These are phyloP conservation scores for Theobroma cacao DNA, from an alignment of 345 rosid genomes.

Conservation along the genomic window DNA sequence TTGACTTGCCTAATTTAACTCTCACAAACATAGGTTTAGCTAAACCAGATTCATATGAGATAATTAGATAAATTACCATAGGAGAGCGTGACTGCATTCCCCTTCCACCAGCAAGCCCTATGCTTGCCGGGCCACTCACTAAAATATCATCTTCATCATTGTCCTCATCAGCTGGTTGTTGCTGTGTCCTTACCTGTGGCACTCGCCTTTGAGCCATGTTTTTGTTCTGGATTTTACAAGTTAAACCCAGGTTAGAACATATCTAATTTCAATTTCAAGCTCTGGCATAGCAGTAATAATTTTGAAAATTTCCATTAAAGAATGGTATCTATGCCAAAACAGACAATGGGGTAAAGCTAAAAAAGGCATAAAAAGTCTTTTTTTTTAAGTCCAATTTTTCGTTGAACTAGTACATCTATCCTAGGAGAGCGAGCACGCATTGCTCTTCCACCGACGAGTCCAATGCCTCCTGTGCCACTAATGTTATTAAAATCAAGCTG, in stretches of 20 bases:
- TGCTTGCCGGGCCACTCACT: conserved; percentile 32
- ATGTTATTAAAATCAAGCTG: conserved; percentile 34
- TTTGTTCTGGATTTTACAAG: conserved; percentile 38
- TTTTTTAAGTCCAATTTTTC: not conserved
- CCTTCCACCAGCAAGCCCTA: conserved; percentile 56
- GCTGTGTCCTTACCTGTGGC: conserved; percentile 19
- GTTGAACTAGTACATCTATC: conserved; percentile 33
- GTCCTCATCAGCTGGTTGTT: conserved; percentile 34
- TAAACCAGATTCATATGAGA: not conserved
- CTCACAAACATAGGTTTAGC: not conserved
- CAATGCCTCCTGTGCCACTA: conserved; percentile 41
- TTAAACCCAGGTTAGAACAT: not conserved
- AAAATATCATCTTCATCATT: conserved; percentile 32
- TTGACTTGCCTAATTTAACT: not conserved
- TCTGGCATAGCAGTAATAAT: not conserved
- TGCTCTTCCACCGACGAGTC: conserved; percentile 56
- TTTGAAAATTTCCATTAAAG: not conserved
- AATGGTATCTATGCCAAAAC: not conserved
- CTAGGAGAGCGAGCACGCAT: conserved; percentile 49
- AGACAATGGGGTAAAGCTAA: not conserved
- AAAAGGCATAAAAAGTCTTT: not conserved
- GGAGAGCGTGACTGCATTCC: conserved; percentile 42
- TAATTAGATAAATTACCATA: conserved; percentile 32
- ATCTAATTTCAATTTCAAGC: not conserved
- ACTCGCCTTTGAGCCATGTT: conserved; percentile 30